These are phyloP conservation scores for Plenodomus tracheiphilus DNA, from an alignment of 2,329 filamentous ascomycete species.

Conservation along the genomic window DNA sequence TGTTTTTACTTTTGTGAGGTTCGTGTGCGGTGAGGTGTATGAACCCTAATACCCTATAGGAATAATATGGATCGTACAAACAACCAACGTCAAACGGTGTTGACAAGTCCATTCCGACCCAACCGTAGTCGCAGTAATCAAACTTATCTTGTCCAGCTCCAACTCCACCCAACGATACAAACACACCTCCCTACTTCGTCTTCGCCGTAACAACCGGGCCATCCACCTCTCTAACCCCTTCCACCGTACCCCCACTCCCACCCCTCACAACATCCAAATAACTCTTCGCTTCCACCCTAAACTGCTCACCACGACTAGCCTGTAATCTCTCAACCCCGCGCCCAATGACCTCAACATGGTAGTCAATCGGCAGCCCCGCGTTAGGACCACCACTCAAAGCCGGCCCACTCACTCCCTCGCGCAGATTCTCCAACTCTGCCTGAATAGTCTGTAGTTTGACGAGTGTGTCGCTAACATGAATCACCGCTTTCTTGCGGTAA, in stretches of 20 bases:
- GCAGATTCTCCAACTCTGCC: constrained; percentile 69
- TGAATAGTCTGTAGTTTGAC: constrained; percentile 75
- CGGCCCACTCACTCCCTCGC: constrained; percentile 70
- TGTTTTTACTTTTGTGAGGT: too few species aligned
- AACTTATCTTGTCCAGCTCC: neutral
- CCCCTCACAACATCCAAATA: constrained; percentile 24
- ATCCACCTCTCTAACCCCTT: constrained; percentile 14
- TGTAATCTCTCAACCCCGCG: constrained; percentile 73
- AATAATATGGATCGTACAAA: too few species aligned
- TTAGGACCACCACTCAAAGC: constrained; percentile 59
- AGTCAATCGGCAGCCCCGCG: constrained; percentile 62
- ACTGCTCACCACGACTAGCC: constrained; percentile 62
- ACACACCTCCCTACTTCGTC: constrained; percentile 4
- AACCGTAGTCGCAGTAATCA: neutral
- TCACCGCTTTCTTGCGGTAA: constrained; percentile 68
- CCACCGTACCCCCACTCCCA: constrained; percentile 5
- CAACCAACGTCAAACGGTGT: too few species aligned
- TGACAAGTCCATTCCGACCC: too few species aligned
- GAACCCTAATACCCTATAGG: too few species aligned
- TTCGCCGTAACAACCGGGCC: constrained; percentile 19
- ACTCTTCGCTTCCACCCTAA: constrained; percentile 61
- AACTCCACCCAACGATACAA: neutral
- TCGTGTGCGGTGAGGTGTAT: too few species aligned
- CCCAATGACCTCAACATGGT: constrained; percentile 76
- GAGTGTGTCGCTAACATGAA: constrained; percentile 70